Evolutionary conservation across 1,284 basidiomycete species (phyloP).

Genomic region (Pseudozyma thailandica): DNA sequence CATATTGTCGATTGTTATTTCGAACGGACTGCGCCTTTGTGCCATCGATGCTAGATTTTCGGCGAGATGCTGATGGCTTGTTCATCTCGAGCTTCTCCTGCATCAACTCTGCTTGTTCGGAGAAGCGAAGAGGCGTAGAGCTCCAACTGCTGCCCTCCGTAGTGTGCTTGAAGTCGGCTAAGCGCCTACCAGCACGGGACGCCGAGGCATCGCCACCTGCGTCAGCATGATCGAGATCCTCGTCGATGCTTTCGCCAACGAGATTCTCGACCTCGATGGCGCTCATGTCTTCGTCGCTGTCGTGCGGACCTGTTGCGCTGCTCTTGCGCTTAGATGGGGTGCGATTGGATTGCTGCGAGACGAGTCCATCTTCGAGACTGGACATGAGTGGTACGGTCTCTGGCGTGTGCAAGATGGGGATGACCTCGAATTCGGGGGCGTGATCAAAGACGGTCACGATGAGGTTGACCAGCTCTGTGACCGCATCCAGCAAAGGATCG

Average conservation of each 20-base stretch:
- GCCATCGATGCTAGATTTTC: slow-evolving; percentile 17
- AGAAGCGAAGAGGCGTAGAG: slow-evolving; percentile 11
- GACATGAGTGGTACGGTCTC: slow-evolving; percentile 76
- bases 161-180: slow-evolving; percentile 11
- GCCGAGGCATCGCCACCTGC: slow-evolving; percentile 12
- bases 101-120: background rate
- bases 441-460: slow-evolving; percentile 85
- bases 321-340: slow-evolving; percentile 40
- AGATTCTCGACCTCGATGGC: slow-evolving; percentile 44
- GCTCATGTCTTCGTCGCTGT: slow-evolving; percentile 50
- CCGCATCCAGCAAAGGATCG: slow-evolving; percentile 78
- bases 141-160: slow-evolving; percentile 24
- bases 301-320: slow-evolving; percentile 22
- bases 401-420: slow-evolving; percentile 71
- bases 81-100: slow-evolving; percentile 5
- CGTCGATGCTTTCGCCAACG: slow-evolving; percentile 41
- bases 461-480: slow-evolving; percentile 83
- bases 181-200: slow-evolving; percentile 21
- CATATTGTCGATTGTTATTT: slow-evolving; percentile 72
- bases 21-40: slow-evolving; percentile 11
- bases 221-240: slow-evolving; percentile 16
- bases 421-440: slow-evolving; percentile 79
- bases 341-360: slow-evolving; percentile 19
- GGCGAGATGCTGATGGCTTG: slow-evolving; percentile 15
- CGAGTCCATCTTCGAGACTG: slow-evolving; percentile 23